These are phyloP conservation scores for Sphaerulina populicola DNA, from an alignment of 2,329 filamentous ascomycete genomes.

Conservation along the genomic window DNA sequence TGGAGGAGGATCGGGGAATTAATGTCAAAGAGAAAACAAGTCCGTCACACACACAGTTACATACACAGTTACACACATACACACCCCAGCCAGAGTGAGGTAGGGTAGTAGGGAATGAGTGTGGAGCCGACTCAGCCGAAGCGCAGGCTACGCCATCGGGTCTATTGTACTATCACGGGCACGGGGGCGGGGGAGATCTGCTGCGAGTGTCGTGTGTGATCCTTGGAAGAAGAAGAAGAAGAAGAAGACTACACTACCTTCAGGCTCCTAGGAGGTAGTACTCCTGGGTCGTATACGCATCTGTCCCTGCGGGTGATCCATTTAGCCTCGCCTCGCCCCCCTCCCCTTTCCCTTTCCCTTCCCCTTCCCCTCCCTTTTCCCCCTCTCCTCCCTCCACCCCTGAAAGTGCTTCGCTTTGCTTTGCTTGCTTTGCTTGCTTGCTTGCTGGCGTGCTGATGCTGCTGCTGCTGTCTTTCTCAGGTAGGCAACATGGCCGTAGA, in stretches of 20 bases:
- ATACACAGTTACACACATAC: background rate
- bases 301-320: background rate
- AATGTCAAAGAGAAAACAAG: no score
- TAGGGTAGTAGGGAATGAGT: slow-evolving; percentile 8
- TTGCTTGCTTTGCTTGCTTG: no score
- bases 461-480: background rate
- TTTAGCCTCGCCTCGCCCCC: background rate
- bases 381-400: no score
- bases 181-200: slow-evolving; percentile 11
- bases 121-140: slow-evolving; percentile 15
- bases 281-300: background rate
- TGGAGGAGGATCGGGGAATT: background rate
- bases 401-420: no score
- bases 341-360: background rate
- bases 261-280: no score
- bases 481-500: slow-evolving; percentile 7
- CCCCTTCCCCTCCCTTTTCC: background rate
- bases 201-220: background rate
- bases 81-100: background rate
- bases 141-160: no score
- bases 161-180: slow-evolving; percentile 12
- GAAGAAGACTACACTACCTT: no score
- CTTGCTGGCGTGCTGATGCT: no score
- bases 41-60: no score
- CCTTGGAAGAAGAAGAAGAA: background rate